Conservation (phyloP, 2,329 filamentous ascomycete genomes). For the Byssochlamys sp. region DNA sequence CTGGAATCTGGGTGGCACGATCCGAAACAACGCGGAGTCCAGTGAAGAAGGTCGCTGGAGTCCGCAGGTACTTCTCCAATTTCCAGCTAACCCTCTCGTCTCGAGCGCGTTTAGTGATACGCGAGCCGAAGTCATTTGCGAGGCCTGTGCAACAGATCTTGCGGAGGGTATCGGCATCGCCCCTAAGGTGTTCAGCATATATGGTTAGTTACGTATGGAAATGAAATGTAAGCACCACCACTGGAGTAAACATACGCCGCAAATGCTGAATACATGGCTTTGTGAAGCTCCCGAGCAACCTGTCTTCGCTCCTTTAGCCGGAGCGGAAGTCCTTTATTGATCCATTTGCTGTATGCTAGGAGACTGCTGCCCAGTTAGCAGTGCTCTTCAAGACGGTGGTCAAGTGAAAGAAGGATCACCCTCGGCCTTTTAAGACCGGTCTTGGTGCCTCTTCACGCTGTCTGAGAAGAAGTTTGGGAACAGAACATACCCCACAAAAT, state of each 20-base stretch:
- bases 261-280: conserved; percentile 39
- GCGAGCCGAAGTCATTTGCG: conserved; percentile 21
- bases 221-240: neutral
- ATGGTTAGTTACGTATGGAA: neutral
- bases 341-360: conserved; percentile 23
- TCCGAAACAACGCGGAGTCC: conserved; percentile 33
- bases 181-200: conserved; percentile 15
- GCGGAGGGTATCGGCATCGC: conserved; percentile 26
- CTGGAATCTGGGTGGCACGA: conserved; percentile 32
- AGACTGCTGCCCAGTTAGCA: conserved; percentile 17
- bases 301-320: conserved; percentile 25
- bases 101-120: conserved; percentile 25
- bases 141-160: conserved; percentile 32
- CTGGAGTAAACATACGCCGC: conserved; percentile 29
- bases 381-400: neutral
- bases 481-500: conserved; percentile 25
- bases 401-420: neutral
- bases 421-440: neutral
- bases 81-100: conserved; percentile 26
- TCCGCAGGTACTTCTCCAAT: conserved; percentile 28
- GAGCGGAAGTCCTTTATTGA: conserved; percentile 24
- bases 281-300: conserved; percentile 34
- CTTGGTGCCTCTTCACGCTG: neutral
- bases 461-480: neutral
- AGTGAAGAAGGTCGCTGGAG: conserved; percentile 26